Percentiles rank a stretch among this genome's conserved stretches.
phyloP scores from a whole-genome alignment of 805 yeast genomes.

The Scheffersomyces stipitis region DNA sequence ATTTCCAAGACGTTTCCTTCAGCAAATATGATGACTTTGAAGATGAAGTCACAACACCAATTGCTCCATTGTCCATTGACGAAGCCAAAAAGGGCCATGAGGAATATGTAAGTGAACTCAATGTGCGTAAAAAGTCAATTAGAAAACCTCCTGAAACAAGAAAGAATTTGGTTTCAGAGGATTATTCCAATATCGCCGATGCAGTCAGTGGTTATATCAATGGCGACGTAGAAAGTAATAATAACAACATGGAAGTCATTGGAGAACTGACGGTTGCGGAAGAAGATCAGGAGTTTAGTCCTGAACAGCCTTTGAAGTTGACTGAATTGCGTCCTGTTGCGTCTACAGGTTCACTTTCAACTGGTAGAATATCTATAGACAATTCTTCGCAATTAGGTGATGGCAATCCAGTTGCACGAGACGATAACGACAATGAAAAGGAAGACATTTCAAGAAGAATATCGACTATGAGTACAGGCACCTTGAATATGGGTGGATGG shows the following conservation, averaged over 20 bases:
- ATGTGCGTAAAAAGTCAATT: conserved; percentile 31
- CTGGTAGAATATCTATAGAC: conserved; percentile 17
- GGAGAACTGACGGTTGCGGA: neutral
- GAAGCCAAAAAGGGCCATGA: conserved; percentile 23
- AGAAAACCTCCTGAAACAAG: conserved; percentile 36
- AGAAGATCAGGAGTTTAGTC: conserved; percentile 4
- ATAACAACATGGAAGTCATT: neutral
- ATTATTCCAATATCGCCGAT: conserved; percentile 29
- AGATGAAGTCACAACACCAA: conserved; percentile 18
- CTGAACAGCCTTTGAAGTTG: neutral
- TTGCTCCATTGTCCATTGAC: conserved; percentile 22
- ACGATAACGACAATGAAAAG: neutral
- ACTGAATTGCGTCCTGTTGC: conserved; percentile 8
- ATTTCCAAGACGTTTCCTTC: conserved; percentile 22
- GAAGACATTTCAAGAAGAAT: conserved; percentile 21
- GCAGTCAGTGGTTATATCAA: conserved; percentile 32
- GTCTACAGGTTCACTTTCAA: conserved; percentile 16
- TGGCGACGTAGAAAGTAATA: conserved; percentile 12
- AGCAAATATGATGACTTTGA: conserved; percentile 9
- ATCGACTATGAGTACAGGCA: conserved; percentile 31
- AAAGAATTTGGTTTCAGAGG: conserved; percentile 23
- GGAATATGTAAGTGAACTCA: conserved; percentile 18
- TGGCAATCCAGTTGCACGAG: neutral
- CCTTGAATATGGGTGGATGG: conserved; percentile 55
- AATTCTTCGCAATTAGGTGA: conserved; percentile 1